These are phyloP conservation scores for Neurospora tetrasperma DNA, from an alignment of 495 filamentous ascomycete species.

Conservation along the genomic window DNA sequence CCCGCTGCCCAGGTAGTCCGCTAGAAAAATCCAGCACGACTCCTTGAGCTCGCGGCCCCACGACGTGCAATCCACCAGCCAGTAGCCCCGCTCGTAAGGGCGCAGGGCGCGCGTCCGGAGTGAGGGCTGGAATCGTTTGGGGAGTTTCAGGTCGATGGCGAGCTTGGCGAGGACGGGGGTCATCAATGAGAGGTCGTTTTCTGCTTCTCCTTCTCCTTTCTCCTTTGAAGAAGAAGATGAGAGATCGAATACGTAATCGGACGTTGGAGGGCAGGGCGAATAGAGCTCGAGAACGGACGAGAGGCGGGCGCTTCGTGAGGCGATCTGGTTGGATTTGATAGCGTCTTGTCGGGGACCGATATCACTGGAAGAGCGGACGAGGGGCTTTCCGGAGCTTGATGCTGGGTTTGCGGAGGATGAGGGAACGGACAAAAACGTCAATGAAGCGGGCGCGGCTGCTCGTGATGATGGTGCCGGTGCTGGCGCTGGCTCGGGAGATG, in stretches of 20 bases:
- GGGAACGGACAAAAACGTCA: constrained; percentile 13
- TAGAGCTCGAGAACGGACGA: constrained; percentile 22
- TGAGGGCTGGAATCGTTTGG: constrained; percentile 41
- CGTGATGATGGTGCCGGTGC: constrained; percentile 2
- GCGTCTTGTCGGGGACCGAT: constrained; percentile 19
- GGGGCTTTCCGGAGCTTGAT: constrained; percentile 5
- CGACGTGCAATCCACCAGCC: constrained; percentile 43
- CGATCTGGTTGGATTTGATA: background rate
- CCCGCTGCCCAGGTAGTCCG: constrained; percentile 45
- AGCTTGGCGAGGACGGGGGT: constrained; percentile 47
- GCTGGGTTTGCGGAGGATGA: constrained; percentile 1
- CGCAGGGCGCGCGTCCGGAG: constrained; percentile 39
- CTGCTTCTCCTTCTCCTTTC: background rate
- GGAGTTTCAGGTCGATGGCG: constrained; percentile 38
- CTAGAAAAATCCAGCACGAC: constrained; percentile 53
- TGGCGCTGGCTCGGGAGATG: background rate
- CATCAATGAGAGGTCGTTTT: constrained; percentile 19
- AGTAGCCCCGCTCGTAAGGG: constrained; percentile 57
- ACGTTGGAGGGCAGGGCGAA: constrained; percentile 23
- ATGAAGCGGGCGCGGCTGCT: constrained; percentile 29
- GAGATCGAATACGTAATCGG: constrained; percentile 7
- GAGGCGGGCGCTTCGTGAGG: background rate
- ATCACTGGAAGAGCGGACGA: constrained; percentile 28
- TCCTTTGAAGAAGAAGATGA: constrained; percentile 6
- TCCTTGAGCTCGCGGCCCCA: constrained; percentile 31